phyloP scores from a whole-genome alignment of 2,329 filamentous ascomycete genomes.

The Aspergillus ochraceus region DNA sequence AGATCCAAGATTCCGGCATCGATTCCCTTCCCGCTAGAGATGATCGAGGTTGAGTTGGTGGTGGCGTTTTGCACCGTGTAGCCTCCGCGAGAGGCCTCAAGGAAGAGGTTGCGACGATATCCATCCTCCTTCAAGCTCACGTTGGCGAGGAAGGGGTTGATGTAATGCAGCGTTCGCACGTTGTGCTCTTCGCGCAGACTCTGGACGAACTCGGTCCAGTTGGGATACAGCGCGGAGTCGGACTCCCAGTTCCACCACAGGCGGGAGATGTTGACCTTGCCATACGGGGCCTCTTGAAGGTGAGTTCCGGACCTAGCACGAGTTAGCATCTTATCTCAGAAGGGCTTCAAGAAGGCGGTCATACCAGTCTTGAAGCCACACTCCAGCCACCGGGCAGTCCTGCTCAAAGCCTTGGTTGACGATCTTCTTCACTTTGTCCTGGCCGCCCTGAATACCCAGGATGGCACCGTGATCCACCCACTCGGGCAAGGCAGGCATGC shows the following conservation, averaged over 20 bases:
- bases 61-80: constrained; percentile 32
- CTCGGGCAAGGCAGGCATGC: constrained; percentile 33
- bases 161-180: no score
- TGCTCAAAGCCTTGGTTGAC: no score
- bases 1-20: constrained; percentile 39
- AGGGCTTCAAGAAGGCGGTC: no score
- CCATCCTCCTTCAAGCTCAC: no score
- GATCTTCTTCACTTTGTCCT: no score
- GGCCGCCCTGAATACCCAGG: constrained; percentile 20
- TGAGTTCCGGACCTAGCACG: constrained; percentile 28
- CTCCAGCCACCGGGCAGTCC: no score
- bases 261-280: constrained; percentile 33
- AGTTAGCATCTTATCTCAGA: no score
- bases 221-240: constrained; percentile 35
- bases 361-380: no score
- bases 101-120: no score
- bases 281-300: constrained; percentile 32
- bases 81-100: no score
- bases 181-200: constrained; percentile 22
- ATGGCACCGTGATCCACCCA: constrained; percentile 34
- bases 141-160: no score
- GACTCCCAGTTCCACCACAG: constrained; percentile 45
- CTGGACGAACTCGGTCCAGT: constrained; percentile 37
- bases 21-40: constrained; percentile 38
- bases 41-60: constrained; percentile 31